Percentiles rank a stretch among this genome's conserved stretches.
phyloP scores from a whole-genome alignment of 2,329 filamentous ascomycete genomes.

The Nemania sp. region DNA sequence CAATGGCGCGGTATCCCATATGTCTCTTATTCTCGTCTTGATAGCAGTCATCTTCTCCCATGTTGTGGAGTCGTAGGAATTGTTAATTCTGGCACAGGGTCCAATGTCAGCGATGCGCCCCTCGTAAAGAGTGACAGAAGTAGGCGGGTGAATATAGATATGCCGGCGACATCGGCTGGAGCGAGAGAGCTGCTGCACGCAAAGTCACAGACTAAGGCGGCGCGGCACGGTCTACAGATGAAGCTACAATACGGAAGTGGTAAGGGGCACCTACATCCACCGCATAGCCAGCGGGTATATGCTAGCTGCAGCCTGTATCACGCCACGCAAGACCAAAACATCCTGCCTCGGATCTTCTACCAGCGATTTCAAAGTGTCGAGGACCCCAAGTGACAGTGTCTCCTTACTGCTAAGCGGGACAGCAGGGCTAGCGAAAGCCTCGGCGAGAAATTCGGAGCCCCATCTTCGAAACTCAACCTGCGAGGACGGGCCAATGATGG shows the following conservation, averaged over 20 bases:
- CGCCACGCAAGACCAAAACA: conserved; percentile 77
- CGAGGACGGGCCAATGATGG: conserved; percentile 77
- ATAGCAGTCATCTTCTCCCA: conserved; percentile 90
- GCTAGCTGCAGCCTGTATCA: conserved; percentile 86
- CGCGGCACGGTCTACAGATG: conserved; percentile 33
- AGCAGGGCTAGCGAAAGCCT: conserved; percentile 92
- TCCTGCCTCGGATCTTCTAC: conserved; percentile 76
- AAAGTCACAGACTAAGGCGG: conserved; percentile 27
- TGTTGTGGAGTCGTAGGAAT: conserved; percentile 75
- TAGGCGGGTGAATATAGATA: conserved; percentile 1
- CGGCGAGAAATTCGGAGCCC: conserved; percentile 93
- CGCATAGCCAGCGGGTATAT: conserved; percentile 90
- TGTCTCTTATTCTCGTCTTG: conserved; percentile 83
- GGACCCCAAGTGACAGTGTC: conserved; percentile 72
- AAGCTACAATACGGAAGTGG: conserved; percentile 34
- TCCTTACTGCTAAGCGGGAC: conserved; percentile 78
- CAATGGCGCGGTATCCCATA: conserved; percentile 80
- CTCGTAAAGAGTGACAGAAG: conserved; percentile 7
- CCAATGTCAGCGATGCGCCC: conserved; percentile 34
- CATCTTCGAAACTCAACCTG: conserved; percentile 86
- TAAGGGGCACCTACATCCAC: conserved; percentile 77
- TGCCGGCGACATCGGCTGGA: conserved; percentile 15
- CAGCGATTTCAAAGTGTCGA: conserved; percentile 74
- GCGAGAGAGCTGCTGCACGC: conserved; percentile 23
- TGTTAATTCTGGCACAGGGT: conserved; percentile 70